Percentiles rank a stretch among this genome's conserved stretches.
phyloP scores from a whole-genome alignment of 352 stramenopile genomes.

The Phytophthora idaei region DNA sequence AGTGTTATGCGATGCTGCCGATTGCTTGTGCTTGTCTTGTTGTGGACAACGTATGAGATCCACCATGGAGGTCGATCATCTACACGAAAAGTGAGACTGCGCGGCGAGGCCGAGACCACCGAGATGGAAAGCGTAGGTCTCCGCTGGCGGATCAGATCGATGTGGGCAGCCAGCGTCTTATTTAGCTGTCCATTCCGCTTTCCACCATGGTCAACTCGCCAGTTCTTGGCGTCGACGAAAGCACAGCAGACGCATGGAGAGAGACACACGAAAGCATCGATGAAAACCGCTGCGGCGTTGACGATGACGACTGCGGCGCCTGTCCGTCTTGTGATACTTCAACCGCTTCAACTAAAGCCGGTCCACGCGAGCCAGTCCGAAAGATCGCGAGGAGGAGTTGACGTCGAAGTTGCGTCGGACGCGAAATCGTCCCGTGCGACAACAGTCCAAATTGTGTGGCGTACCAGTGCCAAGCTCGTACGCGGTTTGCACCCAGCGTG shows the following conservation, averaged over 20 bases:
- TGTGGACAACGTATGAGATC: neutral
- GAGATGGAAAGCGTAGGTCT: slow-evolving; percentile 33
- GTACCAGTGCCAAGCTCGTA: neutral
- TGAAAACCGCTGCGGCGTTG: slow-evolving; percentile 4
- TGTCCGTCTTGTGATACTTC: slow-evolving; percentile 37
- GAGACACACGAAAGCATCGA: neutral
- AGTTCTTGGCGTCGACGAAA: slow-evolving; percentile 18
- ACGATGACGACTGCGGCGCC: slow-evolving; percentile 22
- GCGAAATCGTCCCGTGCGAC: slow-evolving; percentile 20
- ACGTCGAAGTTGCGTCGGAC: slow-evolving; percentile 10
- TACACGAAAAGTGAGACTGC: neutral
- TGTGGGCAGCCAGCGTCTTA: slow-evolving; percentile 26
- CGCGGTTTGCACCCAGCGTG: slow-evolving; percentile 12
- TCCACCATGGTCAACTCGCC: slow-evolving; percentile 24
- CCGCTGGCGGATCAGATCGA: slow-evolving; percentile 18
- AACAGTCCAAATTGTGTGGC: slow-evolving; percentile 23
- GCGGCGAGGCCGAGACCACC: slow-evolving; percentile 12
- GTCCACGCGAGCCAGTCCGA: slow-evolving; percentile 35
- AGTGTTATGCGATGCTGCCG: neutral
- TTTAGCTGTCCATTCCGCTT: slow-evolving; percentile 33
- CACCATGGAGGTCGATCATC: neutral
- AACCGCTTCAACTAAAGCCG: slow-evolving; percentile 39
- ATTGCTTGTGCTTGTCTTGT: neutral
- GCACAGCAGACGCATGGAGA: slow-evolving; percentile 3
- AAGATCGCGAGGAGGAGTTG: slow-evolving; percentile 25